Conservation (phyloP, 768 basidiomycete genomes). For the Suillus decipiens region DNA sequence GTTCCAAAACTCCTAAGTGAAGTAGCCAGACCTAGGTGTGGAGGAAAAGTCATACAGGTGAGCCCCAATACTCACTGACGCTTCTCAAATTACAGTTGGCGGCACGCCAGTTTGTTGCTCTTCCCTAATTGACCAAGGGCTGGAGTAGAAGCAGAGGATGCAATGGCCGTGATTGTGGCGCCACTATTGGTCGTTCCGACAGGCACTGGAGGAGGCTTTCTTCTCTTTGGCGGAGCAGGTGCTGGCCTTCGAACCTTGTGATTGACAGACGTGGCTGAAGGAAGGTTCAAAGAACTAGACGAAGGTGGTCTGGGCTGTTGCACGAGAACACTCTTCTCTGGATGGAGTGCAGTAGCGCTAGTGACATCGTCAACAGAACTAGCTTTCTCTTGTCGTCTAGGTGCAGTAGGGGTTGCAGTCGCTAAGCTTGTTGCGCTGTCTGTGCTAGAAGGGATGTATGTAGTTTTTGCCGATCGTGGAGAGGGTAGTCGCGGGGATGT, state of each 20-base stretch:
- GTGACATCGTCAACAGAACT: slow-evolving; percentile 30
- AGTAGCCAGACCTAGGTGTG: not conserved
- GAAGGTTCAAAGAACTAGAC: slow-evolving; percentile 20
- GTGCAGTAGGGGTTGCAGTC: slow-evolving; percentile 20
- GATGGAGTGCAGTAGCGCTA: slow-evolving; percentile 12
- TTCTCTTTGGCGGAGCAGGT: slow-evolving; percentile 65
- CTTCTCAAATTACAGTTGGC: not conserved
- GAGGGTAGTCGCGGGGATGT: slow-evolving; percentile 28
- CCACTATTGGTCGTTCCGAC: slow-evolving; percentile 49
- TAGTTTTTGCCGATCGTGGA: slow-evolving; percentile 37
- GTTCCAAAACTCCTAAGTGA: not conserved
- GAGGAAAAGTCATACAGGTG: not conserved
- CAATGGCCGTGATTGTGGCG: slow-evolving; percentile 61
- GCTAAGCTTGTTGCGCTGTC: slow-evolving; percentile 37
- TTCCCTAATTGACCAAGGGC: slow-evolving; percentile 21
- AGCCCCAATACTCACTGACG: not conserved
- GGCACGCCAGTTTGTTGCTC: slow-evolving; percentile 9
- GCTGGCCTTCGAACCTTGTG: slow-evolving; percentile 50
- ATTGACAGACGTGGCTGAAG: slow-evolving; percentile 18
- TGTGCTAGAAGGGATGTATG: slow-evolving; percentile 42
- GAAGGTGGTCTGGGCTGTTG: slow-evolving; percentile 23
- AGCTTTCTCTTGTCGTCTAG: slow-evolving; percentile 27
- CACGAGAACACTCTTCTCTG: slow-evolving; percentile 20
- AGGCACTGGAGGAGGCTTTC: slow-evolving; percentile 75
- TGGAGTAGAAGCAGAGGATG: slow-evolving; percentile 35